A percentile compares a stretch with the other conserved stretches of the same genome.
phyloP scores from a whole-genome alignment of 2,329 filamentous ascomycete genomes.

The Aspergillus sp. region DNA sequence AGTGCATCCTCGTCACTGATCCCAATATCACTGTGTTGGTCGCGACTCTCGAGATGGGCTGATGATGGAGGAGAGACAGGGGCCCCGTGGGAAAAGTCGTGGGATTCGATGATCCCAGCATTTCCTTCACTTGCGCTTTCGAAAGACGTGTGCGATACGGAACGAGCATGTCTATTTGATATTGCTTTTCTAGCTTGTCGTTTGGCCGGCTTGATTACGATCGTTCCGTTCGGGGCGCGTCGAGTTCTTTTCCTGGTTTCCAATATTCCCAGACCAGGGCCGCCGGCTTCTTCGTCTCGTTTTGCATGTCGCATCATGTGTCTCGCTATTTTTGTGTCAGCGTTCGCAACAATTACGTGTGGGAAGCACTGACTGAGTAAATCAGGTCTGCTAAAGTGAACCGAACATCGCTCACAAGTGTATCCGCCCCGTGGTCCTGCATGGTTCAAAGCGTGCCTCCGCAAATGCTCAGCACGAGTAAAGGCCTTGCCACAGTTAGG shows the following conservation, averaged over 20 bases:
- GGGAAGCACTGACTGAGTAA: conserved; percentile 43
- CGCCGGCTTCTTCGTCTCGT: conserved; percentile 47
- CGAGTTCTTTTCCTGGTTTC: conserved; percentile 47
- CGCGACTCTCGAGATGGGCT: conserved; percentile 1
- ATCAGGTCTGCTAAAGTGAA: conserved; percentile 56
- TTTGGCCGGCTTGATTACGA: conserved; percentile 34
- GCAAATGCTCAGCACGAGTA: conserved; percentile 52
- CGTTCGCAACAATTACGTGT: not conserved
- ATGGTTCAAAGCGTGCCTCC: conserved; percentile 54
- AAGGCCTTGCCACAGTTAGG: conserved; percentile 48
- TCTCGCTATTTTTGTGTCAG: conserved; percentile 39
- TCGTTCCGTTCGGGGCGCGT: conserved; percentile 42
- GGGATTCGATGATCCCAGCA: not conserved
- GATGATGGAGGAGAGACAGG: conserved; percentile 25
- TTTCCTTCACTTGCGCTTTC: not conserved
- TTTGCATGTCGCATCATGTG: conserved; percentile 51
- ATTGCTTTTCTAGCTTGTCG: not conserved
- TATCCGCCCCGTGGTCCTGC: conserved; percentile 41
- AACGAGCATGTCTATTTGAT: not conserved
- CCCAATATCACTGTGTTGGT: conserved; percentile 16
- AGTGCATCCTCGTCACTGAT: conserved; percentile 22
- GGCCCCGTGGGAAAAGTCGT: conserved; percentile 9
- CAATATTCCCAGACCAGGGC: conserved; percentile 40
- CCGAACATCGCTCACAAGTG: conserved; percentile 53
- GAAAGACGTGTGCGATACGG: not conserved